These are phyloP conservation scores for Wickerhamomyces bisporus DNA, from an alignment of 805 yeast genomes.

Conservation along the genomic window DNA sequence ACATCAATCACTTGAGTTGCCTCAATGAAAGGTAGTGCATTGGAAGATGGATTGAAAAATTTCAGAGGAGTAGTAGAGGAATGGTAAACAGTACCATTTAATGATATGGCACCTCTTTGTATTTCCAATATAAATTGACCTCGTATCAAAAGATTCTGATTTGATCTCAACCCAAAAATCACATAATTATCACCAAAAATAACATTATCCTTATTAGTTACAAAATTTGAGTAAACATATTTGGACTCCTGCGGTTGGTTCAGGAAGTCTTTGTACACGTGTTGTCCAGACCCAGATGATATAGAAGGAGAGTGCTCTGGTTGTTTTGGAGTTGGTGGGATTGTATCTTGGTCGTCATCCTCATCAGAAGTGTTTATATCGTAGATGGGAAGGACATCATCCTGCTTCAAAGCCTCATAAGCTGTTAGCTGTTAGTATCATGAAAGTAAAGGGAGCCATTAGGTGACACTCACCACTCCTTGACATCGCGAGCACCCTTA, in stretches of 20 bases:
- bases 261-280: neutral
- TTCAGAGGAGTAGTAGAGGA: constrained; percentile 24
- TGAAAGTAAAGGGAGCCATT: neutral
- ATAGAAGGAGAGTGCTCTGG: neutral
- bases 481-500: no score
- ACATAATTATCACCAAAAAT: constrained; percentile 28
- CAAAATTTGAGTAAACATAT: constrained; percentile 31
- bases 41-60: constrained; percentile 31
- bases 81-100: constrained; percentile 36
- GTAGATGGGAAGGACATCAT: constrained; percentile 1
- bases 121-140: constrained; percentile 43
- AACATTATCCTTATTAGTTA: constrained; percentile 33
- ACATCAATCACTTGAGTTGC: constrained; percentile 35
- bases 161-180: constrained; percentile 36
- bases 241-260: constrained; percentile 9
- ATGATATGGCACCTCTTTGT: constrained; percentile 40
- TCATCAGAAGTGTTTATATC: constrained; percentile 8
- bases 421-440: neutral
- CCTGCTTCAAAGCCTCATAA: neutral
- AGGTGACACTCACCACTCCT: neutral
- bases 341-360: neutral
- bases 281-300: neutral
- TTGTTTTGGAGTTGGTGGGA: no score
- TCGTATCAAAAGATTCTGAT: constrained; percentile 38
- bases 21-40: constrained; percentile 38